A percentile compares a stretch with the other conserved stretches of the same genome.
phyloP scores from a whole-genome alignment of 116 monocot species.

The Zostera marina region DNA sequence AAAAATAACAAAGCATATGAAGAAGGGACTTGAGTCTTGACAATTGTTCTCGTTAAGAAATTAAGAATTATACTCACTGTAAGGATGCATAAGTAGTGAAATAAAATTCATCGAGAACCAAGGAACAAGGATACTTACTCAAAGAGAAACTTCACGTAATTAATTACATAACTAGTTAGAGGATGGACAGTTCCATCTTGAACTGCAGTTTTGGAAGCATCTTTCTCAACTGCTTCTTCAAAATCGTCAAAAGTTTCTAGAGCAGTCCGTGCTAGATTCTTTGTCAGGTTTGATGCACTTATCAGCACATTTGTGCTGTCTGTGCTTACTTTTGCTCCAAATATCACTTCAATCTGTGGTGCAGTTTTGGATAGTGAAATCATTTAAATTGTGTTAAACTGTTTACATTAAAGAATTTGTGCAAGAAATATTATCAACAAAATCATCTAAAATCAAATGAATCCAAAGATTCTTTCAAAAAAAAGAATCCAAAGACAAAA shows the following conservation, averaged over 20 bases:
- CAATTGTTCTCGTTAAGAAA: too few relatives aligned
- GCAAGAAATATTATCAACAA: not conserved
- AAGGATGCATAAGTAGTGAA: too few relatives aligned
- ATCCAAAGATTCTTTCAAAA: not conserved
- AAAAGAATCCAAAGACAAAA: not conserved
- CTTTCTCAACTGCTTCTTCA: slow-evolving; percentile 85
- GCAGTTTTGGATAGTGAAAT: not conserved
- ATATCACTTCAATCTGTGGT: slow-evolving; percentile 57
- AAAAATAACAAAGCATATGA: too few relatives aligned
- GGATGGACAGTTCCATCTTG: slow-evolving; percentile 88
- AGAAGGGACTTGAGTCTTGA: too few relatives aligned
- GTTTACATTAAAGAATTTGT: not conserved
- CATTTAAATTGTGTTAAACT: not conserved
- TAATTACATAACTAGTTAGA: slow-evolving; percentile 89
- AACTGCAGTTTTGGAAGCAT: slow-evolving; percentile 72
- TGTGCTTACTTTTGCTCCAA: slow-evolving; percentile 64
- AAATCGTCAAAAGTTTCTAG: slow-evolving; percentile 82
- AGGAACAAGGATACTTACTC: slow-evolving; percentile 63
- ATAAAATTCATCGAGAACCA: too few relatives aligned
- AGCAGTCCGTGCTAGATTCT: slow-evolving; percentile 61
- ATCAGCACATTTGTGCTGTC: slow-evolving; percentile 51
- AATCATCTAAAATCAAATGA: not conserved
- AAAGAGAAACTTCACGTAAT: slow-evolving; percentile 84
- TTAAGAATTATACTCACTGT: too few relatives aligned
- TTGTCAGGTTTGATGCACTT: slow-evolving; percentile 35